Evolutionary conservation across 768 basidiomycete genomes (phyloP).

Genomic region (Lanmaoa rubissima): DNA sequence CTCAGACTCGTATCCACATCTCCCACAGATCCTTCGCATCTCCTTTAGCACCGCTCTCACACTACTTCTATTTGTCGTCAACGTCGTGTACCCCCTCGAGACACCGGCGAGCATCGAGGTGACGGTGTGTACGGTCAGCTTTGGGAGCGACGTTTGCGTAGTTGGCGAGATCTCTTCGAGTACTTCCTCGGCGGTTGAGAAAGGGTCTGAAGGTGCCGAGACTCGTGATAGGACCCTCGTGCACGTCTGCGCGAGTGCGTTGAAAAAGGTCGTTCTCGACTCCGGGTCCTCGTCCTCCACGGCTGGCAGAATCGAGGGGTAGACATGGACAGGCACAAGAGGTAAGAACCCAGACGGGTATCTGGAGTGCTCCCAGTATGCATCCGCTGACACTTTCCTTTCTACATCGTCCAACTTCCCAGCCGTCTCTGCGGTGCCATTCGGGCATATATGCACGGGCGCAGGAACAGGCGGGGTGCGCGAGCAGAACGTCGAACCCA

Average conservation of each 20-base stretch:
- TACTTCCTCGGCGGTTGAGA: not conserved
- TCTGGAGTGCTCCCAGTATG: constrained; percentile 66
- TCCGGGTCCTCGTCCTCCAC: not conserved
- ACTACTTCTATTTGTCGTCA: constrained; percentile 82
- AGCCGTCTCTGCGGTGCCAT: not conserved
- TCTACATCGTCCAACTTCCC: not conserved
- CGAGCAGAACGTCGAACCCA: constrained; percentile 32
- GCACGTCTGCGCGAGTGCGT: constrained; percentile 51
- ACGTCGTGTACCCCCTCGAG: constrained; percentile 72
- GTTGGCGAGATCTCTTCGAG: constrained; percentile 50
- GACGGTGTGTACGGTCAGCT: constrained; percentile 75
- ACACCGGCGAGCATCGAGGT: constrained; percentile 71
- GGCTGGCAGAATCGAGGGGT: constrained; percentile 34
- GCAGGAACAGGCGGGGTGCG: constrained; percentile 11
- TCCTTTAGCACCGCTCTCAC: constrained; percentile 72
- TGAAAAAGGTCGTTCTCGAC: constrained; percentile 39
- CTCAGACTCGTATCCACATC: constrained; percentile 12
- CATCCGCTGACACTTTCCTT: constrained; percentile 27
- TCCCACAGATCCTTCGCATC: constrained; percentile 39
- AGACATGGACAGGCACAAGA: constrained; percentile 55
- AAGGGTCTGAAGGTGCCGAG: not conserved
- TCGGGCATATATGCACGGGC: not conserved
- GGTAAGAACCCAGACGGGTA: constrained; percentile 53
- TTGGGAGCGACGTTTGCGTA: constrained; percentile 51
- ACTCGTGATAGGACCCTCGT: constrained; percentile 48